Evolutionary conservation across 805 yeast species (phyloP).

Genomic region (Candida insectalens): DNA sequence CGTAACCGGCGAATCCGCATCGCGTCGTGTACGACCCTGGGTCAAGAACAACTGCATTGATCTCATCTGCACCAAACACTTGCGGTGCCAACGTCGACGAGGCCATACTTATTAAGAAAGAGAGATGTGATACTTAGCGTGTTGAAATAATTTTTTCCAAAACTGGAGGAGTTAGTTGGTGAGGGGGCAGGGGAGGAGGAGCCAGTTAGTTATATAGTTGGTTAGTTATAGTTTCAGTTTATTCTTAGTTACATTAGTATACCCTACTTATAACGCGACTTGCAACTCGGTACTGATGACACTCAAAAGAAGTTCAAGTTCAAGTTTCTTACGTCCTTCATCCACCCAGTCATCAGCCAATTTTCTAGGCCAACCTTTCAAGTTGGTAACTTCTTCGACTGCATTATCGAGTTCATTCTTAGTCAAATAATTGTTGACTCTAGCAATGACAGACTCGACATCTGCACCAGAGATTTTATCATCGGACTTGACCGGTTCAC

Average conservation of each 20-base stretch:
- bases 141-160: neutral
- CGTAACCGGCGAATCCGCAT: slow-evolving; percentile 90
- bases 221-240: too few relatives aligned
- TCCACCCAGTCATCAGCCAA: slow-evolving; percentile 87
- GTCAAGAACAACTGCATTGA: slow-evolving; percentile 83
- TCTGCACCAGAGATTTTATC: slow-evolving; percentile 49
- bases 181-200: slow-evolving; percentile 1
- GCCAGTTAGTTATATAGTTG: too few relatives aligned
- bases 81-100: slow-evolving; percentile 32
- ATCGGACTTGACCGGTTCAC: slow-evolving; percentile 42
- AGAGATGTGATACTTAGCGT: neutral
- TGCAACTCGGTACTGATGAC: slow-evolving; percentile 59
- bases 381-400: slow-evolving; percentile 80
- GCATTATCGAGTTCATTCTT: slow-evolving; percentile 79
- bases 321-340: slow-evolving; percentile 84
- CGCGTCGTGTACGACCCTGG: slow-evolving; percentile 82
- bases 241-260: neutral
- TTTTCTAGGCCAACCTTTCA: slow-evolving; percentile 89
- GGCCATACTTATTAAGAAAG: slow-evolving; percentile 4
- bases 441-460: slow-evolving; percentile 79
- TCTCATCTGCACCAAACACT: slow-evolving; percentile 66
- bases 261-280: slow-evolving; percentile 12
- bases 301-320: slow-evolving; percentile 70
- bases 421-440: slow-evolving; percentile 66
- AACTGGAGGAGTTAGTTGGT: neutral